Conservation (phyloP, 345 rosid genomes). For the Triadica sebifera region DNA sequence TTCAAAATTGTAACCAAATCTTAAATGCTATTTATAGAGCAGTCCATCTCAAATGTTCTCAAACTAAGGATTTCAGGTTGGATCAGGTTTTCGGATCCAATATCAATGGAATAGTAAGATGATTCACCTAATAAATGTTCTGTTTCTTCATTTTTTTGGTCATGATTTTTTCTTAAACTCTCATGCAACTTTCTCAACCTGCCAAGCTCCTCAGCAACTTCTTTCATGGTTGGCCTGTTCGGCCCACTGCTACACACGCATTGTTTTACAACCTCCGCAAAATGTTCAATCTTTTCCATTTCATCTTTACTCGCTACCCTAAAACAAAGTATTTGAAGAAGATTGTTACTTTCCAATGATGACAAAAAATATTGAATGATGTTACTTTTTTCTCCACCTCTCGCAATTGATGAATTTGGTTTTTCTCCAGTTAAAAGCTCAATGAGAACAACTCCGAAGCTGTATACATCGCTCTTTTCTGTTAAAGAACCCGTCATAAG, state of each 20-base stretch:
- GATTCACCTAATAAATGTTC: conserved; percentile 1
- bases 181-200: conserved; percentile 8
- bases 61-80: neutral
- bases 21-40: neutral
- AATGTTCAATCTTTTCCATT: conserved; percentile 23
- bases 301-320: neutral
- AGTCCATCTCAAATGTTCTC: neutral
- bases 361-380: conserved; percentile 24
- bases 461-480: conserved; percentile 35
- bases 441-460: conserved; percentile 37
- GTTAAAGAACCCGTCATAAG: conserved; percentile 24
- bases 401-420: conserved; percentile 5
- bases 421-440: conserved; percentile 34
- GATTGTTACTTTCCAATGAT: neutral
- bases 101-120: no score
- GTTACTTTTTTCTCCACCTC: conserved; percentile 8
- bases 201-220: conserved; percentile 15
- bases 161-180: neutral
- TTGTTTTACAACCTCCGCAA: conserved; percentile 18
- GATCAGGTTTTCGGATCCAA: neutral
- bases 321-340: conserved; percentile 1
- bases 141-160: neutral
- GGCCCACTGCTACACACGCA: conserved; percentile 7
- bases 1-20: no score
- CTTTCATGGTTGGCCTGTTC: conserved; percentile 17